Evolutionary conservation across 108 stramenopile species (phyloP).

Genomic region (Cyclotella choctawhatcheeana): DNA sequence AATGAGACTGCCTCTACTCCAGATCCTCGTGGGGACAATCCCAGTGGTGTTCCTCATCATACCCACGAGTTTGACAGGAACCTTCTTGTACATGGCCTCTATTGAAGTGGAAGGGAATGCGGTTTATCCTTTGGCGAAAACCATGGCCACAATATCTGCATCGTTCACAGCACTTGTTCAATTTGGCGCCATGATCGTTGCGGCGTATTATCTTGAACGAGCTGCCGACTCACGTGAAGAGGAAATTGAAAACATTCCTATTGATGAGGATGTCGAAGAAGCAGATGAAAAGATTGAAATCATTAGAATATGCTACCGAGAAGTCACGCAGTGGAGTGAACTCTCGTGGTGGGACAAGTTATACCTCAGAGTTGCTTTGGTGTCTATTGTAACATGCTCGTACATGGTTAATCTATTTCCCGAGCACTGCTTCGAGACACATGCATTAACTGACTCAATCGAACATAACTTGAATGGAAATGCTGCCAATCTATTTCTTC

Average conservation of each 20-base stretch:
- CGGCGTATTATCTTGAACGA: conserved; percentile 61
- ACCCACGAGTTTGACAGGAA: conserved; percentile 63
- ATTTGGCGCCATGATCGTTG: conserved; percentile 61
- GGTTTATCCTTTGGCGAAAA: conserved; percentile 55
- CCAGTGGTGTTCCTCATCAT: conserved; percentile 64
- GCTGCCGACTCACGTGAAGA: conserved; percentile 36
- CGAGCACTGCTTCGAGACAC: conserved; percentile 37
- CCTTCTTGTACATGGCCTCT: conserved; percentile 59
- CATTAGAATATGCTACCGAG: conserved; percentile 37
- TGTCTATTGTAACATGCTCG: conserved; percentile 40
- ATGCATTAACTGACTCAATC: conserved; percentile 56
- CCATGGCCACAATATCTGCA: conserved; percentile 51
- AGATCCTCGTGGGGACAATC: conserved; percentile 66
- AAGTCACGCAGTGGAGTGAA: conserved; percentile 47
- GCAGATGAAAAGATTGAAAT: conserved; percentile 47
- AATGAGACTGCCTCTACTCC: conserved; percentile 57
- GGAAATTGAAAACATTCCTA: conserved; percentile 44
- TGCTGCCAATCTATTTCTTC: conserved; percentile 51
- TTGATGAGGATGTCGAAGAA: conserved; percentile 52
- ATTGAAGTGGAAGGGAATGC: conserved; percentile 42
- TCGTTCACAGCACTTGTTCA: conserved; percentile 60
- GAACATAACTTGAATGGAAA: conserved; percentile 55
- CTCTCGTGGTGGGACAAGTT: conserved; percentile 38
- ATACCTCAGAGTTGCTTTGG: conserved; percentile 31
- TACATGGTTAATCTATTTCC: conserved; percentile 64